These are phyloP conservation scores for Polytolypa hystricis DNA, from an alignment of 2,329 filamentous ascomycete genomes.

Conservation along the genomic window DNA sequence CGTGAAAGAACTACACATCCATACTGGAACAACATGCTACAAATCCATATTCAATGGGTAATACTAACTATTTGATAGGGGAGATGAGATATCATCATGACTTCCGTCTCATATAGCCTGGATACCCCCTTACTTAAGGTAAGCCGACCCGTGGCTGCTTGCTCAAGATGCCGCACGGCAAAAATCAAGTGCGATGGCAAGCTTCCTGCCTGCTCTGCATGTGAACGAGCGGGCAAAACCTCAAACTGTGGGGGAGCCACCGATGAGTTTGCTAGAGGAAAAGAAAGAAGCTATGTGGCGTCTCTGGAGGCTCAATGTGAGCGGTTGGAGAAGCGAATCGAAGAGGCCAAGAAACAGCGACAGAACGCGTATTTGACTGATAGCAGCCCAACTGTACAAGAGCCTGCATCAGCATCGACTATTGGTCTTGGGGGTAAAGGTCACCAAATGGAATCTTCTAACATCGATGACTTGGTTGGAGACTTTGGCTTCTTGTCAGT, in stretches of 20 bases:
- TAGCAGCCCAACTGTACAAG: constrained; percentile 9
- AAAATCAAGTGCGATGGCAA: constrained; percentile 99
- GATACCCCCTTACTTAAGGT: constrained; percentile 41
- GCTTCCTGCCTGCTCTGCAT: constrained; percentile 86
- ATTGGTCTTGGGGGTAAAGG: not conserved
- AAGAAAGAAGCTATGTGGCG: constrained; percentile 92
- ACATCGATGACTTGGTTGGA: constrained; percentile 84
- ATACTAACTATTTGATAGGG: constrained; percentile 5
- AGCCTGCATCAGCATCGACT: not conserved
- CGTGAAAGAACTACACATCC: no score
- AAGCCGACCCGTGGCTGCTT: constrained; percentile 68
- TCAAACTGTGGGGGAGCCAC: constrained; percentile 87
- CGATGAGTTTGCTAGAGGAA: constrained; percentile 89
- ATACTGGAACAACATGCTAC: no score
- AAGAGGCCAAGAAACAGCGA: constrained; percentile 30
- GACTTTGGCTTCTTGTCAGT: constrained; percentile 82
- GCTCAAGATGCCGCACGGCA: constrained; percentile 71
- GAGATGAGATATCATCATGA: constrained; percentile 1
- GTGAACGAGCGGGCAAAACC: constrained; percentile 78
- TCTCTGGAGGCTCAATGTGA: constrained; percentile 88
- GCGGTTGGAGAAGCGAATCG: constrained; percentile 67
- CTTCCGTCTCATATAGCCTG: constrained; percentile 24
- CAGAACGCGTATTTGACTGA: constrained; percentile 47
- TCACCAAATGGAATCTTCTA: constrained; percentile 58
- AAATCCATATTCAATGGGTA: no score